phyloP scores from a whole-genome alignment of 495 filamentous ascomycete genomes.

The Schizothecium vesticola region DNA sequence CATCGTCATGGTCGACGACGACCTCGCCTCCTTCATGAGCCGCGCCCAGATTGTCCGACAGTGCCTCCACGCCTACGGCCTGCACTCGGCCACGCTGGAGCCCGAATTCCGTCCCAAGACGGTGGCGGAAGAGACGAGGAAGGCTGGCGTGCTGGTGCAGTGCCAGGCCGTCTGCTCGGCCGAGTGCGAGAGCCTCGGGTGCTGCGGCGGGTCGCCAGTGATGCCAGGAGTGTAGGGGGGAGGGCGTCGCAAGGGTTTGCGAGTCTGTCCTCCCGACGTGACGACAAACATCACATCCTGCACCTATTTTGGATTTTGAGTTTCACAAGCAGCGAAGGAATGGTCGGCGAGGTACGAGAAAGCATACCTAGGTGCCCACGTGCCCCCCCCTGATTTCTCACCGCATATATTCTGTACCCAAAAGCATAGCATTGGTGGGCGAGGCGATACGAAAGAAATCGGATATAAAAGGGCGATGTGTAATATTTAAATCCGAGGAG shows the following conservation, averaged over 20 bases:
- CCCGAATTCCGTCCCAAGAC: conserved; percentile 52
- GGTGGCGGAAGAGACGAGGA: background rate
- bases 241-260: background rate
- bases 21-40: conserved; percentile 66
- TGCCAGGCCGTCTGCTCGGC: background rate
- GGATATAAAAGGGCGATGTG: background rate
- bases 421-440: background rate
- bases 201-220: background rate
- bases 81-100: conserved; percentile 88
- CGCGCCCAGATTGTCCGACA: conserved; percentile 67
- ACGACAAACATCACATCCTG: background rate
- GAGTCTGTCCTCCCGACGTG: background rate
- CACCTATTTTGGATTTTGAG: background rate
- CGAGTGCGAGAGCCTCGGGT: background rate
- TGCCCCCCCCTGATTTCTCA: background rate
- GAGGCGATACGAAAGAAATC: background rate
- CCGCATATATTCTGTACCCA: background rate
- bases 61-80: conserved; percentile 88
- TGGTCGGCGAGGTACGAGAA: background rate
- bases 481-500: background rate
- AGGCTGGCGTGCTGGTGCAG: background rate
- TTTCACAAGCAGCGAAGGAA: background rate
- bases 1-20: conserved; percentile 62
- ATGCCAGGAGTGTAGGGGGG: background rate
- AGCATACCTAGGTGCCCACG: background rate